Base-by-base conservation (phyloP, 108 stramenopile species). In the Pelagomonas calceolata region DNA sequence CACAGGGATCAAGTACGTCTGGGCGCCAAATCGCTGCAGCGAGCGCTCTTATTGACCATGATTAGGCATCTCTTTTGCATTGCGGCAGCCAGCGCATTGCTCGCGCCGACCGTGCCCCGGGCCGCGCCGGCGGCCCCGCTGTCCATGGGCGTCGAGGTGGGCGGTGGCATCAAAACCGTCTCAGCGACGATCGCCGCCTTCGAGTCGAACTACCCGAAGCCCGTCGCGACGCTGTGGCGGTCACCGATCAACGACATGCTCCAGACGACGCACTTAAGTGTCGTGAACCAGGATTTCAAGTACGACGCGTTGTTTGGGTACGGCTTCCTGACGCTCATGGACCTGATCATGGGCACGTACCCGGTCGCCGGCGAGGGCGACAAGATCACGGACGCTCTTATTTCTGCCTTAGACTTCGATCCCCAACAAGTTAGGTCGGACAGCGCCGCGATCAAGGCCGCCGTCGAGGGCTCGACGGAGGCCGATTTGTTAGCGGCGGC, bases 201-300 rank as follows among this genome's bases (percentile, higher is more conserved):
- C 39, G 39, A 43, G 9, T 5, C 39, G 39, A 12, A 12, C 39
- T 43, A 43, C 39, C 5, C 39, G 39, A 43, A 43, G 39, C 39
- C 39, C 39, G 12, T 43, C 39, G 39, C 12, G 39, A 10, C 39
- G 39, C 39, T 43, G 39, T 43, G 39, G 39, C 9, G 9, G 39
- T 43, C 39, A 12, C 51, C 51, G 51, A 60, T 60, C 51, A 60
- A 60, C 51, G 51, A 60, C 51, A 60, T 60, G 51, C 51, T 60
- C 21, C 51, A 60, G 51, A 26, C 26, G 51, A 60, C 51, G 51
- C 51, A 60, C 51, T 1, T 60, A 26, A 1, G 21, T 1, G 1
- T 9, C 21, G 51, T 60, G 7, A 26, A 60, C 51, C 21, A 60
- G 51, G 21, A 26, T 17, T 60, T 26, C 51, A 12, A 9, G 7